Base-by-base conservation (phyloP, 2,329 filamentous ascomycete species). In the Paraphoma sp. region DNA sequence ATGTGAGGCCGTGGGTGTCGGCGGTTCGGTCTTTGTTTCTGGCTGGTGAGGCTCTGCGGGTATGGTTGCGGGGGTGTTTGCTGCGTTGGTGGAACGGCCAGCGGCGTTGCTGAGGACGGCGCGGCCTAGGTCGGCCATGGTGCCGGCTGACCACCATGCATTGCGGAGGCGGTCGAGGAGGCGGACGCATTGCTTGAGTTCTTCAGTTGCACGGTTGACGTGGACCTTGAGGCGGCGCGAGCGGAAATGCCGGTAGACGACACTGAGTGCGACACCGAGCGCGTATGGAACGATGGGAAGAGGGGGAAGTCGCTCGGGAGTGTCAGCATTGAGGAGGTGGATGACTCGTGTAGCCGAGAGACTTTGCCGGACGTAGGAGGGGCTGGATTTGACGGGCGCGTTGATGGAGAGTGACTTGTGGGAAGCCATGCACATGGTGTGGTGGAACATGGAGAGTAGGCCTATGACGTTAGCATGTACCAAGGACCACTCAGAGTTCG, bases 201-300 rank as follows among this genome's bases (percentile, higher is more conserved):
- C 80, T 46, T 77, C 71, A 9, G 78, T 80, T 1, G 80, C 80
- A 23, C 80, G 76, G 56, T 79, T 79, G 66, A 80, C 78, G 61
- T 81, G 79, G 23, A 80, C 78, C 30, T 76, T 80, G 9, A 84
- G 71, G 48, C 78, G 81, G 54, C 81, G 81, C 48, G 81, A 81
- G 23, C 84, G 83, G 44, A 85, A 80, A 53, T 85, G 82, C 14
- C 84, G 82, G 63, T 87, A 86, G 2, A 83, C 82, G 1, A 86
- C 83, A 2, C 82, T 82, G 57, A 86, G 78, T 3, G 83, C 83
- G 6, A 87, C 75, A 1, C 83, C 80, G 16, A 86, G 77, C 4
- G 83, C 81, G 60, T 86, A 87, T 3, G 84, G 83, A 12, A 86
- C 77, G 5, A 86, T 76, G 1, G 84, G 84, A 4, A 86, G 71